Evolutionary conservation across 257 asterid genomes (phyloP), one percentile per base, ranked within the genome.

Genomic region (Cruciata laevipes): DNA sequence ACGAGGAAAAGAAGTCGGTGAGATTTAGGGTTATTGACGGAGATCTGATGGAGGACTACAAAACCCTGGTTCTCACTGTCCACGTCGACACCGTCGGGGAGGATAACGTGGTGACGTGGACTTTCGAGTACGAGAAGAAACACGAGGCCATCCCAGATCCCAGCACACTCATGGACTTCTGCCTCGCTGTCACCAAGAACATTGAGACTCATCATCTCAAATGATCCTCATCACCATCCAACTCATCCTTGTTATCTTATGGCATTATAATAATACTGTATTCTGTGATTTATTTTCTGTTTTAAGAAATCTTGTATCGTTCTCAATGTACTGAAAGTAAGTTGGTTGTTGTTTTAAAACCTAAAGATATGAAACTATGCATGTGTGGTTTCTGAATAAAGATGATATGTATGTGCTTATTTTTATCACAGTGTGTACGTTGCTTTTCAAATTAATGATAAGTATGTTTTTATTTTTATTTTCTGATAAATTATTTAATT

Each of bases 181-280:
- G 47, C 47, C 47, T 61, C 16, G 14, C 5, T 2, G 66, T 61
- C 25, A 32, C 66, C 20, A 61, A 60, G 35, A 27, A 24, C 17
- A 58, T 58, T 4, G 63, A 58, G 63, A 58, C 65, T 31, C 42
- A 60, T 60, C 65, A 60, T 6, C 65, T 60, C 65, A 60, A 30
- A 5, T 60, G 20, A 60, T 42, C 51, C 0, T 35, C 38, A 4
- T 35, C 38, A 35, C 38, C 38, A 12, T 3, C 2, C 49, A 42
- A 12, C 0, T 12, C 49, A 42, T 12, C 49, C 49, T 42, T 11
- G 12, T 42, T 3, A 35, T 7, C 38, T 0, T 35, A 35, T 35
- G 38, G 13, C 47, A 38, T 4, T 4, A 38, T 38, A 10, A 38
- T 38, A 27, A 47, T 47, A 47, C 13, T 40, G 10, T 40, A 2